Percentiles rank a stretch among this genome's conserved stretches.
phyloP scores from a whole-genome alignment of 371 early-diverging fungal species.

The Parasitella parasitica region DNA sequence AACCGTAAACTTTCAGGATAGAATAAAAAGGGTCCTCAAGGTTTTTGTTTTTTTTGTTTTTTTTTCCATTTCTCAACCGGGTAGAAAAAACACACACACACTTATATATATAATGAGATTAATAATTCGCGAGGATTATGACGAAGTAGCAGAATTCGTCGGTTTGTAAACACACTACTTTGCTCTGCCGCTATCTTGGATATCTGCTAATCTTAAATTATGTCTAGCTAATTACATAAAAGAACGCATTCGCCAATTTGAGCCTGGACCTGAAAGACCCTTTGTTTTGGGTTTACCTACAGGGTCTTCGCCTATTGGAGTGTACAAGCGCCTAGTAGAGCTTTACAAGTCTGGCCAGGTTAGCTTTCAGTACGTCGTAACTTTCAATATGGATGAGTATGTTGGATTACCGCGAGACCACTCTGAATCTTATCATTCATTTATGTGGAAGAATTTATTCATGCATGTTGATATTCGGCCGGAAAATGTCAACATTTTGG shows the following conservation, averaged over 20 bases:
- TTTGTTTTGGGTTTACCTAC: conserved; percentile 86
- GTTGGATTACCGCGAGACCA: conserved; percentile 68
- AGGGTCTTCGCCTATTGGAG: conserved; percentile 75
- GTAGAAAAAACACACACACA: not conserved
- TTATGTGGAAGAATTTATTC: conserved; percentile 86
- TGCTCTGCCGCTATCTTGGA: not conserved
- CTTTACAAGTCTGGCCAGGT: conserved; percentile 50
- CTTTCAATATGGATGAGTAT: conserved; percentile 68
- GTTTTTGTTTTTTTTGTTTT: not conserved
- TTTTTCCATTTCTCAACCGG: not conserved
- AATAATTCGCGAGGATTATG: conserved; percentile 68
- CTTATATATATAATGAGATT: too few relatives aligned
- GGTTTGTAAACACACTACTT: conserved; percentile 36
- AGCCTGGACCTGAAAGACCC: conserved; percentile 71
- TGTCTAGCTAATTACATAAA: conserved; percentile 24
- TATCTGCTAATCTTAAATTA: not conserved
- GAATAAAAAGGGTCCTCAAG: not conserved
- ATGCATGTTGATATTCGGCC: conserved; percentile 79
- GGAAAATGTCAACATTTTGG: conserved; percentile 77
- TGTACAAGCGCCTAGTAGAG: conserved; percentile 60
- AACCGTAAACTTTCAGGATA: not conserved
- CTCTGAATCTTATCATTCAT: conserved; percentile 84
- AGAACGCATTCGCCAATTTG: conserved; percentile 71
- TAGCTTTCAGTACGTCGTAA: conserved; percentile 63
- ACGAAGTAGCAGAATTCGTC: conserved; percentile 59